Conservation (phyloP, 225 moss, liverwort and hornwort species). For the Lunularia cruciata region DNA sequence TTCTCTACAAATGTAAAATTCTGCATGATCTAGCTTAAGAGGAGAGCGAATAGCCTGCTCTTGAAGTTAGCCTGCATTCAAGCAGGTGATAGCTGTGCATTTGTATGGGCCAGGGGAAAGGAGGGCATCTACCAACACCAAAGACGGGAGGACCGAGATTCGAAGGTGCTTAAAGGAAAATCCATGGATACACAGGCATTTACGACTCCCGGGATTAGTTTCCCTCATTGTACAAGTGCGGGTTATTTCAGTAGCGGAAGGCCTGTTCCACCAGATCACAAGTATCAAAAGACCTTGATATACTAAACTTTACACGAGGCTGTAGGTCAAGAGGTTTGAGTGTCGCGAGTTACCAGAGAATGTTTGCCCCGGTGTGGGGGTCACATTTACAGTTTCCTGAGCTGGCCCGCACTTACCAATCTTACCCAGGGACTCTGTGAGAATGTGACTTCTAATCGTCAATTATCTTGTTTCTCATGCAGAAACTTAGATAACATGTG, state of each 20-base stretch:
- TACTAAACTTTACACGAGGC: constrained; percentile 33
- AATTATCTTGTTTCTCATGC: constrained; percentile 15
- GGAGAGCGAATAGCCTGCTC: constrained; percentile 3
- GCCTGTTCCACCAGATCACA: constrained; percentile 66
- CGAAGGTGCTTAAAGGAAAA: constrained; percentile 52
- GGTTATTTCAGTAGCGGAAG: constrained; percentile 69
- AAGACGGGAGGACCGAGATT: constrained; percentile 58
- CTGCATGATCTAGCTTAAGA: too few species aligned
- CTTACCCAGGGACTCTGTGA: background rate
- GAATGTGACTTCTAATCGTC: background rate
- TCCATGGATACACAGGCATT: constrained; percentile 48
- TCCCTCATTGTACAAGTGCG: constrained; percentile 56
- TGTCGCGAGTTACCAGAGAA: background rate
- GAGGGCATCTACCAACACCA: constrained; percentile 61
- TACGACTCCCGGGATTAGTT: constrained; percentile 39
- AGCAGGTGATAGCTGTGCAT: constrained; percentile 29
- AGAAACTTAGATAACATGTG: constrained; percentile 11
- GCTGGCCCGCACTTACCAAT: background rate
- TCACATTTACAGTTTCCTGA: background rate
- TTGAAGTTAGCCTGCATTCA: constrained; percentile 13
- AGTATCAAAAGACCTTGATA: constrained; percentile 91
- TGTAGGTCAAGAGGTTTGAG: constrained; percentile 9
- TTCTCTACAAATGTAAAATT: too few species aligned
- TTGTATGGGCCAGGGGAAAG: constrained; percentile 64
- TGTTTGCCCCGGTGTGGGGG: background rate